Evolutionary conservation across 768 basidiomycete species (phyloP).

Genomic region (Pulveroboletus sp.): DNA sequence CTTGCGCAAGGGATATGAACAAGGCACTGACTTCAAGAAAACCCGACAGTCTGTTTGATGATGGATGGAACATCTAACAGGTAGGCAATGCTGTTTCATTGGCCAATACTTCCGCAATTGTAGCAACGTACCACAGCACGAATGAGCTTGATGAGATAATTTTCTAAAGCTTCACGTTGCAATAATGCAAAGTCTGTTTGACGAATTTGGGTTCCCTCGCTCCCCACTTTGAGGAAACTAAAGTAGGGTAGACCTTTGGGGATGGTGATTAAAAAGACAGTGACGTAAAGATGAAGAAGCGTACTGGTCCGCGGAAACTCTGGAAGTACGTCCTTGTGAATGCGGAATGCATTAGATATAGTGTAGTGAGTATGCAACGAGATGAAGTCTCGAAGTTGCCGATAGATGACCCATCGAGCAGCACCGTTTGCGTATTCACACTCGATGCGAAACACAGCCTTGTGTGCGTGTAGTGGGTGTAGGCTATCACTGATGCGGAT

Average conservation of each 20-base stretch:
- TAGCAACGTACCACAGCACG: constrained; percentile 69
- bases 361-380: constrained; percentile 87
- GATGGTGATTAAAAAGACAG: not conserved
- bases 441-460: constrained; percentile 85
- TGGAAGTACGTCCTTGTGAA: constrained; percentile 71
- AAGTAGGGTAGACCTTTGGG: constrained; percentile 78
- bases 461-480: constrained; percentile 70
- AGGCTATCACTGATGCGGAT: constrained; percentile 84
- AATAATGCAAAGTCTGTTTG: constrained; percentile 74
- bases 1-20: constrained; percentile 71
- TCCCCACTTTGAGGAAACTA: constrained; percentile 73
- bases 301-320: constrained; percentile 85
- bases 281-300: constrained; percentile 10
- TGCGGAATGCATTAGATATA: constrained; percentile 75
- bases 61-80: constrained; percentile 88
- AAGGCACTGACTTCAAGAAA: constrained; percentile 93
- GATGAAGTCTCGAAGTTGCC: constrained; percentile 88
- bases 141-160: constrained; percentile 83
- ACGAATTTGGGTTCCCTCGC: constrained; percentile 46
- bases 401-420: constrained; percentile 91
- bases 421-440: constrained; percentile 96
- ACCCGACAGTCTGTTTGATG: constrained; percentile 80
- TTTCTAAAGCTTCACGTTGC: constrained; percentile 80
- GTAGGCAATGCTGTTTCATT: not conserved
- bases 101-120: not conserved